phyloP scores from a whole-genome alignment of 2,329 filamentous ascomycete species.

The Daldinia sp. region DNA sequence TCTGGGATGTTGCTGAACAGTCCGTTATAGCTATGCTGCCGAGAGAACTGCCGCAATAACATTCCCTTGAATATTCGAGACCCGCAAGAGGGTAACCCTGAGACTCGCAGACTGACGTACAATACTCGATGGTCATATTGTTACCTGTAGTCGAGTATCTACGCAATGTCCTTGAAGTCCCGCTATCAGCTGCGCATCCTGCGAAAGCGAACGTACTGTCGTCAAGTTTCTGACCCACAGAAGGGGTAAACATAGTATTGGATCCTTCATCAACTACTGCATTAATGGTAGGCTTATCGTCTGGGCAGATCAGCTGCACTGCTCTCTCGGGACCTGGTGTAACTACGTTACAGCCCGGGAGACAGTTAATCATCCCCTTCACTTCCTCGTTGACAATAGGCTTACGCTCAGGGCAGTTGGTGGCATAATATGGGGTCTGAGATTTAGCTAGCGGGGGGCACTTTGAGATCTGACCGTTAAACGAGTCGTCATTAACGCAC shows the following conservation, averaged over 20 bases:
- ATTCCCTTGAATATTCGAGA: slow-evolving; percentile 38
- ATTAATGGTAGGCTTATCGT: slow-evolving; percentile 25
- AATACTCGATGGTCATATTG: slow-evolving; percentile 40
- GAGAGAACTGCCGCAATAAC: slow-evolving; percentile 46
- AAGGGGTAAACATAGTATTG: slow-evolving; percentile 22
- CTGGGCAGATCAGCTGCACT: slow-evolving; percentile 25
- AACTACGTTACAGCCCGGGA: slow-evolving; percentile 66
- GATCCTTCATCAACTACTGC: slow-evolving; percentile 10
- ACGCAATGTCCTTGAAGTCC: slow-evolving; percentile 16
- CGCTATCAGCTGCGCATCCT: slow-evolving; percentile 59
- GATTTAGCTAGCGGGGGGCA: slow-evolving; percentile 49
- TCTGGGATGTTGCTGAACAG: slow-evolving; percentile 48
- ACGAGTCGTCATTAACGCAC: slow-evolving; percentile 45
- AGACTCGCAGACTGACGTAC: slow-evolving; percentile 24
- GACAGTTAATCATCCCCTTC: slow-evolving; percentile 57
- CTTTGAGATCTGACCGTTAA: slow-evolving; percentile 51
- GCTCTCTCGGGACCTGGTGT: slow-evolving; percentile 46
- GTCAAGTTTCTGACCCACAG: slow-evolving; percentile 22
- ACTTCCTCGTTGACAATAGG: slow-evolving; percentile 58
- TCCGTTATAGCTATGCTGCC: slow-evolving; percentile 51
- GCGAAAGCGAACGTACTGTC: slow-evolving; percentile 58
- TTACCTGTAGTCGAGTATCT: slow-evolving; percentile 23
- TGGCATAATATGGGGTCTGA: slow-evolving; percentile 54
- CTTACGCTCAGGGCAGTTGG: slow-evolving; percentile 59
- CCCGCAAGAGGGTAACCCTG: slow-evolving; percentile 33